These are phyloP conservation scores for Mucor racemosus DNA, from an alignment of 371 early-diverging fungal genomes.

Conservation along the genomic window DNA sequence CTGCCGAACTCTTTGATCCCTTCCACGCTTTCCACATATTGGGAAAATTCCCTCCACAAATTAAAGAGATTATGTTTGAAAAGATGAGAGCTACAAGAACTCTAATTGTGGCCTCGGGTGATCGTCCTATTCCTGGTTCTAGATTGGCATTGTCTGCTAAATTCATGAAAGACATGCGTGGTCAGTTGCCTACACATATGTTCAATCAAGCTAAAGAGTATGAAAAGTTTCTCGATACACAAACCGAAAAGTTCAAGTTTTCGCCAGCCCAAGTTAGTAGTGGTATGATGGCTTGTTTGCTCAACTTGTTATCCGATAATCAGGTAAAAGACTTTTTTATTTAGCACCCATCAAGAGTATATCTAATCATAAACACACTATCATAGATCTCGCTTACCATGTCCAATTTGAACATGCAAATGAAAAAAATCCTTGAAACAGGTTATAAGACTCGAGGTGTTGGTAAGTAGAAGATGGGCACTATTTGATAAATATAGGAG, in stretches of 20 bases:
- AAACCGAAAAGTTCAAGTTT: not conserved
- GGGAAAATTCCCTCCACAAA: slow-evolving; percentile 28
- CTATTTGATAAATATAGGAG: no score
- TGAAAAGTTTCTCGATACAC: slow-evolving; percentile 23
- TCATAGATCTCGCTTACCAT: not conserved
- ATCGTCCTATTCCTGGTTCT: slow-evolving; percentile 59
- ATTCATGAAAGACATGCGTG: slow-evolving; percentile 25
- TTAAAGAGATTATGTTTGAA: slow-evolving; percentile 25
- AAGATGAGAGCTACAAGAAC: slow-evolving; percentile 22
- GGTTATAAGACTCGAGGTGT: not conserved
- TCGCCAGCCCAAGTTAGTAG: slow-evolving; percentile 19
- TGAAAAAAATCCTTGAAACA: not conserved
- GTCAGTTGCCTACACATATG: slow-evolving; percentile 23
- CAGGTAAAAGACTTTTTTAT: slow-evolving; percentile 28
- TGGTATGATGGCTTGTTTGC: slow-evolving; percentile 45
- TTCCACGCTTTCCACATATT: slow-evolving; percentile 47
- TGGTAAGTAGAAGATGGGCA: not conserved
- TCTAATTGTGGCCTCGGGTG: slow-evolving; percentile 32
- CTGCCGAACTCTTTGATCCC: slow-evolving; percentile 52
- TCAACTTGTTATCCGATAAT: slow-evolving; percentile 26
- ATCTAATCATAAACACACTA: not conserved
- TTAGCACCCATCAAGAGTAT: no score
- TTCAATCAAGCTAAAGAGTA: slow-evolving; percentile 36
- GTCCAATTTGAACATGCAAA: not conserved
- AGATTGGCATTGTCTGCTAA: slow-evolving; percentile 41